Evolutionary conservation across 2,329 filamentous ascomycete genomes (phyloP).

Genomic region (Thermothelomyces thermophilus): DNA sequence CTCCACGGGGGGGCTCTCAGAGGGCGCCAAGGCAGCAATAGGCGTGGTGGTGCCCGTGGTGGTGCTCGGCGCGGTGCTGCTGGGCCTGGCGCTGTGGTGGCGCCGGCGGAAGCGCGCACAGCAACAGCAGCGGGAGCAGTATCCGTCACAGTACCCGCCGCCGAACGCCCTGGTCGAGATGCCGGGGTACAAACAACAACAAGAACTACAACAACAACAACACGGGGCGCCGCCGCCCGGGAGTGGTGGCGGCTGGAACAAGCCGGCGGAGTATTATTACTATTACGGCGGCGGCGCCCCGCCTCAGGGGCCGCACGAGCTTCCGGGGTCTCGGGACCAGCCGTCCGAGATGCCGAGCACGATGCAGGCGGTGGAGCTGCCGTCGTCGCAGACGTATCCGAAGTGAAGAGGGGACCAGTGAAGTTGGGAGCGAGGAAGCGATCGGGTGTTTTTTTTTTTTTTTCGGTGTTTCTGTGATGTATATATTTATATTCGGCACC

Average conservation of each 20-base stretch:
- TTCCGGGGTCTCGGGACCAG: not conserved
- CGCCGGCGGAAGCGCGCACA: not conserved
- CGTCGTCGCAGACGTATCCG: not conserved
- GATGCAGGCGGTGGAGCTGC: not conserved
- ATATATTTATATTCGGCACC: not conserved
- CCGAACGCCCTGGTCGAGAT: too few species aligned
- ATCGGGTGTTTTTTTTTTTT: not conserved
- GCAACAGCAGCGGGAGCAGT: not conserved
- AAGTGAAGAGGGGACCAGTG: not conserved
- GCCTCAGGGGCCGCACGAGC: not conserved
- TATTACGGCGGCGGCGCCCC: not conserved
- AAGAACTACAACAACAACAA: too few species aligned
- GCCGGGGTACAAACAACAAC: too few species aligned
- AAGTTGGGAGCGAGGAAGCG: not conserved
- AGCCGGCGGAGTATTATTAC: not conserved
- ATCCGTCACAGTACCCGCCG: not conserved
- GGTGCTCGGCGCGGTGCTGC: slow-evolving; percentile 1
- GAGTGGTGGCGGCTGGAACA: not conserved
- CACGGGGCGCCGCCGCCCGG: not conserved
- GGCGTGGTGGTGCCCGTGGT: slow-evolving; percentile 7
- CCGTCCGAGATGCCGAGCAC: slow-evolving; percentile 1
- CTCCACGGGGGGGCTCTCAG: not conserved
- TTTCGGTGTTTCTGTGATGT: not conserved
- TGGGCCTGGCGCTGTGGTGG: not conserved
- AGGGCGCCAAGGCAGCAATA: slow-evolving; percentile 6